Evolutionary conservation across 2,329 filamentous ascomycete species (phyloP).

Genomic region (Paraphoma chrysanthemicola): DNA sequence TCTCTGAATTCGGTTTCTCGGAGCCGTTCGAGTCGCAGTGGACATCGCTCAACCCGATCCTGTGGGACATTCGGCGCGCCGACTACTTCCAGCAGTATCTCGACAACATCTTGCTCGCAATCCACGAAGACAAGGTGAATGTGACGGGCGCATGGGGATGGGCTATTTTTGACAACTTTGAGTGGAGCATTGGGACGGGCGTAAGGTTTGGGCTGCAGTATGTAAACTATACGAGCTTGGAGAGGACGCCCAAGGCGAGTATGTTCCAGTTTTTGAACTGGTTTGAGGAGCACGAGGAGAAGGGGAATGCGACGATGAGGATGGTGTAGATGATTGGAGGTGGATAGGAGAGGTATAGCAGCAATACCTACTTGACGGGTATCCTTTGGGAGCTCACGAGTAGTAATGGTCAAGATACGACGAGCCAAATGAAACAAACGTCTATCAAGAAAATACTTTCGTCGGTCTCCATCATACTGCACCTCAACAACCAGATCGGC

Average conservation of each 20-base stretch:
- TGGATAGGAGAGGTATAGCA: neutral
- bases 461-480: neutral
- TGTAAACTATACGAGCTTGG: slow-evolving; percentile 51
- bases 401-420: too few species aligned
- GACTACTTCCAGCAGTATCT: slow-evolving; percentile 53
- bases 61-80: slow-evolving; percentile 51
- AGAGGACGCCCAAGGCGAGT: slow-evolving; percentile 52
- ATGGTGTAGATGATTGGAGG: slow-evolving; percentile 9
- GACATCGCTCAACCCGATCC: slow-evolving; percentile 35
- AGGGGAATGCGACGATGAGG: slow-evolving; percentile 35
- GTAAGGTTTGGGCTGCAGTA: slow-evolving; percentile 53
- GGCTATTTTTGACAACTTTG: slow-evolving; percentile 53
- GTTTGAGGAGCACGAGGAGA: slow-evolving; percentile 45
- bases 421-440: neutral
- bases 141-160: slow-evolving; percentile 53
- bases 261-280: slow-evolving; percentile 53
- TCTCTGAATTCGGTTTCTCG: slow-evolving; percentile 52
- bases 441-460: neutral
- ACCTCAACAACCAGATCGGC: neutral
- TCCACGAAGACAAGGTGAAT: slow-evolving; percentile 49
- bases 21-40: slow-evolving; percentile 50
- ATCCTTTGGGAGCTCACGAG: too few species aligned
- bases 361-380: neutral
- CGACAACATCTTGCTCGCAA: slow-evolving; percentile 50
- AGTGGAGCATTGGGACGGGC: slow-evolving; percentile 48